Conservation (phyloP, 257 asterid species). For the Datura wrightii region DNA sequence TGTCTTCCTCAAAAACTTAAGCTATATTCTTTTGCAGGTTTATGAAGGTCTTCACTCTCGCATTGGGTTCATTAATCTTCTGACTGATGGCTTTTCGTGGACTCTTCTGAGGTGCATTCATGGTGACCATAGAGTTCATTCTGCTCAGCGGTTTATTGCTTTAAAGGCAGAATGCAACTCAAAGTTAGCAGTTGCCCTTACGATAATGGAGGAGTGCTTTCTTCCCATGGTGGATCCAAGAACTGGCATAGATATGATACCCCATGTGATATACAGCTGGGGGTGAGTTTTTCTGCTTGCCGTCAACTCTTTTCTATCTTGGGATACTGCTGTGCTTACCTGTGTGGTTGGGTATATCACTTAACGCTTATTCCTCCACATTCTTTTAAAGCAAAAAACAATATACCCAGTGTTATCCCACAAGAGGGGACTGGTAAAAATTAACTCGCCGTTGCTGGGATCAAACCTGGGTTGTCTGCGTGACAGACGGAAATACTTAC, state of each 20-base stretch:
- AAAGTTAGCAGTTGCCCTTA: slow-evolving; percentile 93
- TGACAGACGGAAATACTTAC: too few relatives aligned
- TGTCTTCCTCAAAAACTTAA: slow-evolving; percentile 16
- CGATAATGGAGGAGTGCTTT: slow-evolving; percentile 97
- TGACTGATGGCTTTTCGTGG: slow-evolving; percentile 79
- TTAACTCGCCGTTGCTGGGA: too few relatives aligned
- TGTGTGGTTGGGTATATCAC: slow-evolving; percentile 7
- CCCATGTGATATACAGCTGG: slow-evolving; percentile 96
- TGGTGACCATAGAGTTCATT: slow-evolving; percentile 74
- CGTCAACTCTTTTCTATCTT: slow-evolving; percentile 10
- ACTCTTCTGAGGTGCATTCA: slow-evolving; percentile 83
- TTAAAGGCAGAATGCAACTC: slow-evolving; percentile 94
- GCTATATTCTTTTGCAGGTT: slow-evolving; percentile 54
- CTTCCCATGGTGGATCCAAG: slow-evolving; percentile 95
- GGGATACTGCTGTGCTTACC: not conserved
- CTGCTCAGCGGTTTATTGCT: slow-evolving; percentile 63
- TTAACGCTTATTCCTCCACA: slow-evolving; percentile 15
- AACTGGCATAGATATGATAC: slow-evolving; percentile 96
- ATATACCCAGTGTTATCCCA: too few relatives aligned
- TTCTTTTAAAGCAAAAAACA: not conserved
- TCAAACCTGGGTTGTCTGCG: too few relatives aligned
- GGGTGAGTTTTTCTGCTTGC: slow-evolving; percentile 61
- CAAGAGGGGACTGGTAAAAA: too few relatives aligned
- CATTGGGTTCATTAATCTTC: slow-evolving; percentile 66
- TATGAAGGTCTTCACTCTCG: slow-evolving; percentile 74